Evolutionary conservation across 2,329 filamentous ascomycete species (phyloP).

Genomic region (Colletotrichum higginsianum): DNA sequence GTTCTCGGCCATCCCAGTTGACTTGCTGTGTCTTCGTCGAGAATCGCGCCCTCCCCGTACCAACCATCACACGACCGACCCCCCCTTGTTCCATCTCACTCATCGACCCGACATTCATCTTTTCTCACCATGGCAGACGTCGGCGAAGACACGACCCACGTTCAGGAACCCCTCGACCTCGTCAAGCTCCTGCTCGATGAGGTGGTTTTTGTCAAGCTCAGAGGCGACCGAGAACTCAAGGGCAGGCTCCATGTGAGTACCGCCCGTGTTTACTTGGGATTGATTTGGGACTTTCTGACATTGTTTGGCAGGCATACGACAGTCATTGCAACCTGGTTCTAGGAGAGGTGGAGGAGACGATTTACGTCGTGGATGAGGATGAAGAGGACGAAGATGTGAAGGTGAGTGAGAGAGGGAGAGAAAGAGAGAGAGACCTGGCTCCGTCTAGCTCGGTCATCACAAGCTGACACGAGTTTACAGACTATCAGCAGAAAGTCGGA

Average conservation of each 20-base stretch:
- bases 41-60: slow-evolving; percentile 1
- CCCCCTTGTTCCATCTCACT: background rate
- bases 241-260: slow-evolving; percentile 89
- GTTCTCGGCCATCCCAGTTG: slow-evolving; percentile 30
- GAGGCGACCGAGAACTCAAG: slow-evolving; percentile 95
- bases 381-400: slow-evolving; percentile 84
- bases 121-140: slow-evolving; percentile 81
- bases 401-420: slow-evolving; percentile 61
- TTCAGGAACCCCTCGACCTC: slow-evolving; percentile 94
- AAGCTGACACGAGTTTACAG: slow-evolving; percentile 58
- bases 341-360: slow-evolving; percentile 96
- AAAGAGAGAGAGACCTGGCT: background rate
- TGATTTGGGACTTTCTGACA: slow-evolving; percentile 28
- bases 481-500: slow-evolving; percentile 97
- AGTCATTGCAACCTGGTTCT: slow-evolving; percentile 98
- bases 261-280: slow-evolving; percentile 37
- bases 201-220: slow-evolving; percentile 95
- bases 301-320: slow-evolving; percentile 84
- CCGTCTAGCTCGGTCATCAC: background rate
- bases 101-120: slow-evolving; percentile 10
- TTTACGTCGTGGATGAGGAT: slow-evolving; percentile 92
- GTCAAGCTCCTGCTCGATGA: slow-evolving; percentile 96
- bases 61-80: background rate
- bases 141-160: slow-evolving; percentile 79
- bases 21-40: slow-evolving; percentile 30